Base-by-base conservation (phyloP, 1,139 yeast genomes). In the Yamadazyma buinensis region DNA sequence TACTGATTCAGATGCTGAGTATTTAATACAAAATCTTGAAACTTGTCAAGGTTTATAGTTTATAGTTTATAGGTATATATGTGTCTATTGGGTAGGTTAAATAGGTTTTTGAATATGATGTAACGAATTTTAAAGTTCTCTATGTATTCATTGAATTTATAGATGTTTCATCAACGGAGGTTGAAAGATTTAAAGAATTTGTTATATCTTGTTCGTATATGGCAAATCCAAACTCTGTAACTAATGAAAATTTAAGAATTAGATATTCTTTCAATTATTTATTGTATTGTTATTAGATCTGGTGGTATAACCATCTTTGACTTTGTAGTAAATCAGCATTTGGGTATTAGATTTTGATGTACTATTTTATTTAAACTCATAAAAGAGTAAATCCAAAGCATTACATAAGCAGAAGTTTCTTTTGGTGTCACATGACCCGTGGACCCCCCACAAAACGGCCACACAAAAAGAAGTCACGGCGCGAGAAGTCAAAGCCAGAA, bases 181-280 rank as follows among this genome's bases (percentile, higher is more conserved):
- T n/a, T n/a, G n/a, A n/a, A n/a, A n/a, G n/a, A n/a, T n/a, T n/a
- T n/a, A n/a, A n/a, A n/a, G n/a, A n/a, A n/a, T n/a, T n/a, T n/a
- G n/a, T n/a, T 10, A 38, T 24, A 22, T 35, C 33, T 14, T 26
- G 28, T 12, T 13, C 12, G 15, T 15, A 28, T 12, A 37, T 36
- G 8, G 30, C 33, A 12, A 39, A 39, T 9, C 42, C 42, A 29
- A 28, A 28, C 23, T 30, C 33, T 10, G 40, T 38, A 5, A 17
- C 36, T 19, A 28, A 32, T 9, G 18, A 6, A 23, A 23, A 23
- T 7, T 32, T 22, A n/a, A n/a, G n/a, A n/a, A n/a, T 31, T 14
- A 11, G 21, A 23, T 4, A 37, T 20, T 11, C 22, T 11, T 8
- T 34, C 33, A 7, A 36, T 19, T 7, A 29, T 29, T 15, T 26